Conservation (phyloP, 208 protist species). For the Leishmania amazonensis region DNA sequence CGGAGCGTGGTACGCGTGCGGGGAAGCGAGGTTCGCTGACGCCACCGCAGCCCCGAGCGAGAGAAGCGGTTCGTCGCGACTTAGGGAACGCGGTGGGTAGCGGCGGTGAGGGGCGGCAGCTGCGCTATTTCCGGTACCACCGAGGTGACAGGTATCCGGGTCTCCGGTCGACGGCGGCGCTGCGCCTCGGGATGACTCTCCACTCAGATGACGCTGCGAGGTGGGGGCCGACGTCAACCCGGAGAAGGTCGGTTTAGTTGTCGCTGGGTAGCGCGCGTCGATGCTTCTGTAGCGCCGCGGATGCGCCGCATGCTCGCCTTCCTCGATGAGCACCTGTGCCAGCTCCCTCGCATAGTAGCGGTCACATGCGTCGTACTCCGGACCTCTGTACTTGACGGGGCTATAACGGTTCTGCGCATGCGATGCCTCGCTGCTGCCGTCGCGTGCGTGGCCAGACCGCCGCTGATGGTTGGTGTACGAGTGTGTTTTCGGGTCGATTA, state of each 20-base stretch:
- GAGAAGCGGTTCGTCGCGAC: slow-evolving; percentile 21
- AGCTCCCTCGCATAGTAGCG: slow-evolving; percentile 28
- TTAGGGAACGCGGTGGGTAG: slow-evolving; percentile 22
- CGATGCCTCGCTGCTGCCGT: not conserved
- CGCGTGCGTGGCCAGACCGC: not conserved
- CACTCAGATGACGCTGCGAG: slow-evolving; percentile 5
- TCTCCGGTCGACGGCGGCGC: not conserved
- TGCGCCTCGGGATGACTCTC: not conserved
- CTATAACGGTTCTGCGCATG: slow-evolving; percentile 31
- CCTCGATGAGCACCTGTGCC: slow-evolving; percentile 9
- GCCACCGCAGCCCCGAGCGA: not conserved
- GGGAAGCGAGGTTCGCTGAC: not conserved
- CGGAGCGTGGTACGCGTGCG: slow-evolving; percentile 3
- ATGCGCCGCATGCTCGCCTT: not conserved
- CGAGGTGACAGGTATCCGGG: not conserved
- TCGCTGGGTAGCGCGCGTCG: slow-evolving; percentile 6
- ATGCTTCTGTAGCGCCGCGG: not conserved
- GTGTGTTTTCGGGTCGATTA: slow-evolving; percentile 27
- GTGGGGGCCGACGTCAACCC: not conserved
- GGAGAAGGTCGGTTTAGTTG: not conserved
- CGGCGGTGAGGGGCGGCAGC: not conserved
- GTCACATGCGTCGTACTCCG: slow-evolving; percentile 44
- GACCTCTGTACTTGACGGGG: slow-evolving; percentile 33
- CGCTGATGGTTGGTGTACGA: slow-evolving; percentile 2
- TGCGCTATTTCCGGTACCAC: not conserved